These are phyloP conservation scores for Aspergillus hortae DNA, from an alignment of 2,329 filamentous ascomycete species.

Conservation along the genomic window DNA sequence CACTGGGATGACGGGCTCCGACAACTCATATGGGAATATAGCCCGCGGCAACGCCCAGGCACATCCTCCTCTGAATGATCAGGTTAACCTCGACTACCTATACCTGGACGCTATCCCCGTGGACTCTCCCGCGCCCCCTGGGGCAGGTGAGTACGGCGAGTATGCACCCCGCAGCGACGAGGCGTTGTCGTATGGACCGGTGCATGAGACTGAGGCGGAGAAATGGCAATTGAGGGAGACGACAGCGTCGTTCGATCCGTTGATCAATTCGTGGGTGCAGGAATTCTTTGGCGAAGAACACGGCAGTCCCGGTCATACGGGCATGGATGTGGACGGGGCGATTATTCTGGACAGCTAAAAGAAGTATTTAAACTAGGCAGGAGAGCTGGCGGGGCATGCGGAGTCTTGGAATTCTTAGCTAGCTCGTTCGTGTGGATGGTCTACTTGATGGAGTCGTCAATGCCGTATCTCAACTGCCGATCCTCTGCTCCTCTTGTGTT, in stretches of 20 bases:
- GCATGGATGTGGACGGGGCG: slow-evolving; percentile 5
- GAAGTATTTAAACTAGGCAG: background rate
- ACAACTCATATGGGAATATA: no score
- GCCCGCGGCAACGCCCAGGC: background rate
- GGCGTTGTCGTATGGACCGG: background rate
- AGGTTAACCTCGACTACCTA: slow-evolving; percentile 11
- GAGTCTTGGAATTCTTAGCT: background rate
- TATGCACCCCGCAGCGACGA: background rate
- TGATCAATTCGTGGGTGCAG: slow-evolving; percentile 10
- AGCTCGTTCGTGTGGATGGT: no score
- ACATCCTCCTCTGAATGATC: background rate
- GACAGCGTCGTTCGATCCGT: slow-evolving; percentile 4
- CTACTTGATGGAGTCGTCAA: background rate
- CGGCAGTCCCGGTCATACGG: background rate
- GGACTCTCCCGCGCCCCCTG: background rate
- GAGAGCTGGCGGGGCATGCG: background rate
- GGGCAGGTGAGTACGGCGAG: background rate
- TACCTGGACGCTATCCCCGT: slow-evolving; percentile 5
- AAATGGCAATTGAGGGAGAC: background rate
- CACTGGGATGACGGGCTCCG: background rate
- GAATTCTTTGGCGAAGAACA: slow-evolving; percentile 8
- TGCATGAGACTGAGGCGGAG: background rate
- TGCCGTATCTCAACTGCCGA: background rate
- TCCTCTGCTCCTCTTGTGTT: background rate
- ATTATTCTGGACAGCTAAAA: background rate